phyloP scores from a whole-genome alignment of 2,329 filamentous ascomycete species.

The Zalaria obscura region DNA sequence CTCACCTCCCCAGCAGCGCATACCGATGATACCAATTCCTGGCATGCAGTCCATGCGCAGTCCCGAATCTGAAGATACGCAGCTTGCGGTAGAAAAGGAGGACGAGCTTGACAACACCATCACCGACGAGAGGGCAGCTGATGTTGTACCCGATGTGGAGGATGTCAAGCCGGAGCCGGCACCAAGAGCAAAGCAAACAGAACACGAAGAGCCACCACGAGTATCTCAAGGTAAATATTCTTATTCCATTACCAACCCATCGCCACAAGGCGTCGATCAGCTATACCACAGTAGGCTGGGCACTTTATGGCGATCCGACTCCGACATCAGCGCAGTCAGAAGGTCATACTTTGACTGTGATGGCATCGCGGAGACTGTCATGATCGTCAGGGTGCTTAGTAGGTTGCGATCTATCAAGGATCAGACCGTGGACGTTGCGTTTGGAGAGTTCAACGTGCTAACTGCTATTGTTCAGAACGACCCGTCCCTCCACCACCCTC shows the following conservation, averaged over 20 bases:
- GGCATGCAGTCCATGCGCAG: constrained; percentile 44
- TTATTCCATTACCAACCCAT: neutral
- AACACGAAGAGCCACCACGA: constrained; percentile 22
- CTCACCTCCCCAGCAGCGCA: constrained; percentile 23
- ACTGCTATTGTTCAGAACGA: constrained; percentile 5
- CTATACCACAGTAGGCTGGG: neutral
- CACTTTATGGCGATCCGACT: neutral
- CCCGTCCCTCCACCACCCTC: constrained; percentile 13
- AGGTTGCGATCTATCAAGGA: neutral
- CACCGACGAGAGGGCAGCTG: constrained; percentile 25
- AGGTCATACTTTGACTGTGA: neutral
- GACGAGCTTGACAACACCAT: constrained; percentile 29
- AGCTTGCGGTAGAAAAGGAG: constrained; percentile 36
- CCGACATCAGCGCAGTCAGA: neutral
- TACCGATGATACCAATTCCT: constrained; percentile 49
- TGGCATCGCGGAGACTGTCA: neutral
- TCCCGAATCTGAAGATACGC: constrained; percentile 28
- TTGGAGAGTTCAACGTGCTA: neutral
- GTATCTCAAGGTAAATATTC: constrained; percentile 36
- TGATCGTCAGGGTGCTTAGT: neutral
- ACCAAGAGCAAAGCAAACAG: constrained; percentile 23
- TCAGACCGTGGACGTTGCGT: neutral
- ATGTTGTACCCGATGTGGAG: constrained; percentile 41
- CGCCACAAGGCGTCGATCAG: neutral
- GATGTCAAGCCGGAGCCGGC: constrained; percentile 31